These are phyloP conservation scores for Phellopilus nigrolimitatus DNA, from an alignment of 1,284 basidiomycete genomes.

Conservation along the genomic window DNA sequence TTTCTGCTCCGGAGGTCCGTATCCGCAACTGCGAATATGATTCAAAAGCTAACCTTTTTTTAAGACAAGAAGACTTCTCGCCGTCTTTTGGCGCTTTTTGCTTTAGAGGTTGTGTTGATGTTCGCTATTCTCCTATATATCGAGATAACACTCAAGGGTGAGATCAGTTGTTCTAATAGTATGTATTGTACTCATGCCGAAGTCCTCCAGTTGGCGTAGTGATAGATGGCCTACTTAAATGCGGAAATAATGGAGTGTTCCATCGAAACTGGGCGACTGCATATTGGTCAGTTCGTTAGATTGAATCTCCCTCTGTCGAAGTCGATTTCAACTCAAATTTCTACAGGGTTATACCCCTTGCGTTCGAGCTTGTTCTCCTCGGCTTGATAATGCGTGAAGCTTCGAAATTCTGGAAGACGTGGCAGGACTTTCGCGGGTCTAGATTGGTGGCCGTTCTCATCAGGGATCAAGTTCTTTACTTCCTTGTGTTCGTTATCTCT, in stretches of 20 bases:
- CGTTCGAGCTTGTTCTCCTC: constrained; percentile 10
- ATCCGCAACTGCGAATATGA: background rate
- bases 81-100: constrained; percentile 1
- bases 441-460: constrained; percentile 3
- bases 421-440: background rate
- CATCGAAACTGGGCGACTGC: background rate
- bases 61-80: constrained; percentile 1
- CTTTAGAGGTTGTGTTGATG: background rate
- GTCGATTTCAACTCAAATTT: background rate
- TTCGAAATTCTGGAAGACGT: background rate
- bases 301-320: background rate
- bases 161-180: too few species aligned
- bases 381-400: constrained; percentile 1
- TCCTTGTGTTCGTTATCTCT: constrained; percentile 11
- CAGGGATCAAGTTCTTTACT: constrained; percentile 14
- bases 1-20: background rate
- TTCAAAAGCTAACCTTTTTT: background rate
- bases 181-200: background rate
- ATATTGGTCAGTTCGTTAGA: background rate
- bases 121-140: background rate
- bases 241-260: background rate
- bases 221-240: background rate
- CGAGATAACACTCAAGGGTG: background rate
- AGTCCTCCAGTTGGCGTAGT: background rate
- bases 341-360: constrained; percentile 2